These are phyloP conservation scores for Rubus idaeus DNA, from an alignment of 306 rosid genomes.

Conservation along the genomic window DNA sequence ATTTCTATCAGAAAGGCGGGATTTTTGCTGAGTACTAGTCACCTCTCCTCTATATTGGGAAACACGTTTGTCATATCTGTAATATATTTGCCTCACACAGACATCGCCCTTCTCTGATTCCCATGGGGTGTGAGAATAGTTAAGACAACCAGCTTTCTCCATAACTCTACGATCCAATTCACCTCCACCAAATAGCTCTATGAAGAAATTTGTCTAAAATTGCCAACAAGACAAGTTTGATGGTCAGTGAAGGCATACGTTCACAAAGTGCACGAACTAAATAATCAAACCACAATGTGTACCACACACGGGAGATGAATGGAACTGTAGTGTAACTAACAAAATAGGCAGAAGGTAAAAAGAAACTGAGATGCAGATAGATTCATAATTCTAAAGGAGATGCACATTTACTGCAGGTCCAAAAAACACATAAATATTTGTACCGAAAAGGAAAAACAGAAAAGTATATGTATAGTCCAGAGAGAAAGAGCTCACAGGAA, in stretches of 20 bases:
- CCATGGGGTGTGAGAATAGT: slow-evolving; percentile 87
- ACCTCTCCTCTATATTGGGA: slow-evolving; percentile 76
- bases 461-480: neutral
- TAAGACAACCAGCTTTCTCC: slow-evolving; percentile 77
- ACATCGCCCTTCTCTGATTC: slow-evolving; percentile 68
- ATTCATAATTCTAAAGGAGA: neutral
- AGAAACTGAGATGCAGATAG: neutral
- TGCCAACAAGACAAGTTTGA: slow-evolving; percentile 29
- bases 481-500: slow-evolving; percentile 59
- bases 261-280: neutral
- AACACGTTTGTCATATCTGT: slow-evolving; percentile 65
- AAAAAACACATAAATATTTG: neutral
- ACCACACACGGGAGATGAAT: neutral
- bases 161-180: slow-evolving; percentile 71
- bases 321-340: slow-evolving; percentile 10
- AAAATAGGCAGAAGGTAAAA: neutral
- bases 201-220: slow-evolving; percentile 58
- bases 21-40: slow-evolving; percentile 73
- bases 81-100: slow-evolving; percentile 73
- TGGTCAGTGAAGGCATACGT: slow-evolving; percentile 16
- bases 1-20: slow-evolving; percentile 51
- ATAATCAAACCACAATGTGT: neutral
- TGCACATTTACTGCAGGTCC: neutral
- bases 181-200: slow-evolving; percentile 79
- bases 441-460: slow-evolving; percentile 20